phyloP scores from a whole-genome alignment of 23 red algal genomes.

The Cyanidioschyzon merolae region DNA sequence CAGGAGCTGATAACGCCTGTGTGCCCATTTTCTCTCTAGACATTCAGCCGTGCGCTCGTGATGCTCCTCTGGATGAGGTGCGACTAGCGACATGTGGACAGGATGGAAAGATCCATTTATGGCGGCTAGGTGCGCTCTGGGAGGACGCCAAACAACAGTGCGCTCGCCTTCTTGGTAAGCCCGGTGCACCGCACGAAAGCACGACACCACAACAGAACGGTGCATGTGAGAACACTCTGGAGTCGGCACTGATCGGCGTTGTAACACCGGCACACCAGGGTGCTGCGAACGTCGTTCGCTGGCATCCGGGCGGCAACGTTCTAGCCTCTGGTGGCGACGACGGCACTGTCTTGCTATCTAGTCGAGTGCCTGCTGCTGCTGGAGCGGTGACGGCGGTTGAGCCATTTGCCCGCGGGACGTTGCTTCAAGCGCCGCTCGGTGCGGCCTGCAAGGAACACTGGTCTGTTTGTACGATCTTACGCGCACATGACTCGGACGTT shows the following conservation, averaged over 20 bases:
- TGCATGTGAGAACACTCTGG: neutral
- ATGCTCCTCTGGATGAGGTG: slow-evolving; percentile 3
- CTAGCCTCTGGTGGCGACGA: slow-evolving; percentile 87
- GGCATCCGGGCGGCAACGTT: slow-evolving; percentile 44
- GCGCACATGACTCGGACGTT: slow-evolving; percentile 70
- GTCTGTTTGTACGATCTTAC: slow-evolving; percentile 39
- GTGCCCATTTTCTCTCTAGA: slow-evolving; percentile 54
- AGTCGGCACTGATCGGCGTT: slow-evolving; percentile 15
- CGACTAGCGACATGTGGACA: slow-evolving; percentile 83
- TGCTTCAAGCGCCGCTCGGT: slow-evolving; percentile 3
- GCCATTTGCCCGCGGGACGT: slow-evolving; percentile 14
- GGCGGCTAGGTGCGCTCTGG: slow-evolving; percentile 46
- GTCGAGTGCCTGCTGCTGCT: neutral
- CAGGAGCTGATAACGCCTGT: neutral
- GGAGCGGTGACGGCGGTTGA: neutral
- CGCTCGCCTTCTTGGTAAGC: neutral
- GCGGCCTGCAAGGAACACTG: slow-evolving; percentile 33
- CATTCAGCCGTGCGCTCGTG: slow-evolving; percentile 28
- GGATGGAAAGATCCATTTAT: slow-evolving; percentile 78
- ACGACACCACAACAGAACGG: neutral
- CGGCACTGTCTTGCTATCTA: slow-evolving; percentile 62
- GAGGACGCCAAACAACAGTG: slow-evolving; percentile 4
- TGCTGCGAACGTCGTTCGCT: slow-evolving; percentile 83
- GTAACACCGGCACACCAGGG: slow-evolving; percentile 4
- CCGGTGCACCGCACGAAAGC: neutral